Evolutionary conservation across 129 eudicot genomes (phyloP).

Genomic region (Lactuca sativa): DNA sequence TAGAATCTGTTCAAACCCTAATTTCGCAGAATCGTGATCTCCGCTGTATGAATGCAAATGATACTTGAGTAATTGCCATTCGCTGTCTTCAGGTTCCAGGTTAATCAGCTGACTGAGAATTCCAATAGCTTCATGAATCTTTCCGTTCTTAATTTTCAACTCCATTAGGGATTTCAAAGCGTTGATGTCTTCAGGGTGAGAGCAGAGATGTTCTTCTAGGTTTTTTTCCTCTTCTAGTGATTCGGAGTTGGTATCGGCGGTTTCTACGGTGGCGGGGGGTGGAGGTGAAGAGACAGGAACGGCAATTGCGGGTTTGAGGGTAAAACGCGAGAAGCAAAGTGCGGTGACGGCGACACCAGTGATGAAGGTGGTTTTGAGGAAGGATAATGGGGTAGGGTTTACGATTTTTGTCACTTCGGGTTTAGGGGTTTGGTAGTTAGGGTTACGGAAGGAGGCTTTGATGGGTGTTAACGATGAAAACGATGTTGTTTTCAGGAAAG

Average conservation of each 20-base stretch:
- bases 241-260: constrained; percentile 22
- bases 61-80: constrained; percentile 65
- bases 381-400: constrained; percentile 27
- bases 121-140: constrained; percentile 52
- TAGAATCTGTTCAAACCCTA: constrained; percentile 58
- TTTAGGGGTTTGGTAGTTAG: constrained; percentile 21
- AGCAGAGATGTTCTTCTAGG: constrained; percentile 45
- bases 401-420: constrained; percentile 5
- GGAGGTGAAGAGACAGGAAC: constrained; percentile 33
- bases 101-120: constrained; percentile 48
- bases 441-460: constrained; percentile 26
- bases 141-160: constrained; percentile 45
- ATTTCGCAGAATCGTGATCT: constrained; percentile 49
- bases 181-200: constrained; percentile 49
- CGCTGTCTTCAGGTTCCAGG: constrained; percentile 59
- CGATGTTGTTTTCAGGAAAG: constrained; percentile 25
- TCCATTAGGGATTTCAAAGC: constrained; percentile 58
- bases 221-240: constrained; percentile 33
- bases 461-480: constrained; percentile 11
- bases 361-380: constrained; percentile 48
- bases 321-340: constrained; percentile 40
- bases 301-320: constrained; percentile 43
- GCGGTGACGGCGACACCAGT: constrained; percentile 54
- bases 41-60: constrained; percentile 48
- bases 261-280: constrained; percentile 34